These are phyloP conservation scores for Fonsecaea erecta DNA, from an alignment of 2,329 filamentous ascomycete genomes.

Conservation along the genomic window DNA sequence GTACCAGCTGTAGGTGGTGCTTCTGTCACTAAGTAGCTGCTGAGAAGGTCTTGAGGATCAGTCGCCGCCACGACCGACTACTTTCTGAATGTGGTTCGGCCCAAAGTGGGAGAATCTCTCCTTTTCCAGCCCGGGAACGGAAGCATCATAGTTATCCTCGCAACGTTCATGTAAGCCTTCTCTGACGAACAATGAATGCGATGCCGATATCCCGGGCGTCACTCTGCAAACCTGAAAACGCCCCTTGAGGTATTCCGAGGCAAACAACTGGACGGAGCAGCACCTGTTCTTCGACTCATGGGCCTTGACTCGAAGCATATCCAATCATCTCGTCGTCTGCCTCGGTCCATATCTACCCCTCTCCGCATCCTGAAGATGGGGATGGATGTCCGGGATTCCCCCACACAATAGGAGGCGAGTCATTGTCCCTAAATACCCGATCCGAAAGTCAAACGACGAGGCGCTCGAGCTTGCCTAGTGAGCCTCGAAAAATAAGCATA, in stretches of 20 bases:
- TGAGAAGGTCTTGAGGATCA: not conserved
- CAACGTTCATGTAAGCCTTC: not conserved
- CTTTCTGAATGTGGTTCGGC: not conserved
- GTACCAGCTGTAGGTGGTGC: not conserved
- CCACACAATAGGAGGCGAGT: not conserved
- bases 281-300: not conserved
- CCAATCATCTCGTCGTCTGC: not conserved
- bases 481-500: not conserved
- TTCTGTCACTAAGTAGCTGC: not conserved
- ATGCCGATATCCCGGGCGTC: not conserved
- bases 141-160: not conserved
- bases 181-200: not conserved
- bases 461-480: not conserved
- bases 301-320: not conserved
- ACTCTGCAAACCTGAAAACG: not conserved
- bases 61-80: not conserved
- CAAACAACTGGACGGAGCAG: not conserved
- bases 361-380: not conserved
- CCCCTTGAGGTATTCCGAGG: slow-evolving; percentile 2
- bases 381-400: not conserved
- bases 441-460: not conserved
- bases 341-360: not conserved
- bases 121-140: not conserved
- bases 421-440: not conserved
- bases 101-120: not conserved